Percentiles rank a stretch among this genome's conserved stretches.
phyloP scores from a whole-genome alignment of 495 filamentous ascomycete genomes.

The Barbatosphaeria neglecta region DNA sequence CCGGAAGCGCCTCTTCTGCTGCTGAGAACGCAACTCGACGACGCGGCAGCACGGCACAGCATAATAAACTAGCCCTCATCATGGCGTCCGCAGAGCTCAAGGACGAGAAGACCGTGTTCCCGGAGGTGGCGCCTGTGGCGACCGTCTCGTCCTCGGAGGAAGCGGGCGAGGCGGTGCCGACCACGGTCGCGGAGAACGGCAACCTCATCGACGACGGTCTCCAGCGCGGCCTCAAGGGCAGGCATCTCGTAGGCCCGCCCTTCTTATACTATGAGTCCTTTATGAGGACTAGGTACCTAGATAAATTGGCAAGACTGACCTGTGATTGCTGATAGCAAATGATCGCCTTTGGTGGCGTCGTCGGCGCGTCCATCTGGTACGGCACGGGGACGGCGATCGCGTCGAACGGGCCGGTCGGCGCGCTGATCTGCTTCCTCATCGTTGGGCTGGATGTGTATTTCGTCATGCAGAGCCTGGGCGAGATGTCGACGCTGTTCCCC shows the following conservation, averaged over 20 bases:
- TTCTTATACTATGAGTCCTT: not conserved
- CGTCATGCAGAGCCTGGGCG: slow-evolving; percentile 48
- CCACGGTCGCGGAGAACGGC: slow-evolving; percentile 11
- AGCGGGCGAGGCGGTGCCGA: not conserved
- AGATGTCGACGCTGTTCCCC: slow-evolving; percentile 45
- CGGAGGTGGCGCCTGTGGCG: not conserved
- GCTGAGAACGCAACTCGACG: too few relatives aligned
- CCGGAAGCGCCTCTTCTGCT: too few relatives aligned
- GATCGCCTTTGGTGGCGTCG: slow-evolving; percentile 34
- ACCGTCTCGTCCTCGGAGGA: not conserved
- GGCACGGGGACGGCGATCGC: slow-evolving; percentile 42
- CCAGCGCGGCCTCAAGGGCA: slow-evolving; percentile 17
- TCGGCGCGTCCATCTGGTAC: slow-evolving; percentile 27
- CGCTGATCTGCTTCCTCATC: slow-evolving; percentile 43
- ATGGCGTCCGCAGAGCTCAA: not conserved
- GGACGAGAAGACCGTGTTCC: not conserved
- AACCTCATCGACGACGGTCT: slow-evolving; percentile 17
- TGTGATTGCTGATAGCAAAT: slow-evolving; percentile 19
- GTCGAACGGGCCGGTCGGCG: slow-evolving; percentile 40
- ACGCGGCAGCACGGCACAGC: not conserved
- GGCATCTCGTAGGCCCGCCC: slow-evolving; percentile 12
- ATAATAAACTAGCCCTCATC: not conserved
- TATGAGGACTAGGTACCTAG: too few relatives aligned
- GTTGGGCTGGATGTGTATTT: slow-evolving; percentile 47
- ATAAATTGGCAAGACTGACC: not conserved